Evolutionary conservation across 176 grass and related monocot species (phyloP).

Genomic region (Otatea glauca): DNA sequence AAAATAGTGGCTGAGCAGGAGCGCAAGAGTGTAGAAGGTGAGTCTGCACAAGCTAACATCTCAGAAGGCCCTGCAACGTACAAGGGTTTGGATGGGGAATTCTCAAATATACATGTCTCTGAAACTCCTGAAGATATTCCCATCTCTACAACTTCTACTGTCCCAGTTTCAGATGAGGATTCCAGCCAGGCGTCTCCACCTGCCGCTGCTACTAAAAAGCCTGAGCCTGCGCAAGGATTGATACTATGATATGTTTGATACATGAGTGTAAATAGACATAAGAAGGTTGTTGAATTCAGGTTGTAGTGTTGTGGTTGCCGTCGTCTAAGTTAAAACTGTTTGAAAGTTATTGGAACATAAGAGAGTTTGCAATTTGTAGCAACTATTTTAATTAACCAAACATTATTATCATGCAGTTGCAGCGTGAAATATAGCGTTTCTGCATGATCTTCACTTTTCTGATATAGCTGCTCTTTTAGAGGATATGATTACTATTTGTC

Average conservation of each 20-base stretch:
- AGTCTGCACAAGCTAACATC: conserved; percentile 39
- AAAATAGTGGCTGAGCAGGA: conserved; percentile 62
- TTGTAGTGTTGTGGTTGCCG: conserved; percentile 28
- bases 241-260: conserved; percentile 52
- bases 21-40: conserved; percentile 30
- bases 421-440: neutral
- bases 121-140: conserved; percentile 58
- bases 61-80: conserved; percentile 20
- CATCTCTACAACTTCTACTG: conserved; percentile 35
- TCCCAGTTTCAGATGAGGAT: conserved; percentile 49
- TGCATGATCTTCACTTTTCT: neutral
- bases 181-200: conserved; percentile 26
- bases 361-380: conserved; percentile 39
- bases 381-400: conserved; percentile 11
- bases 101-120: conserved; percentile 49
- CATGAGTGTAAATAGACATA: conserved; percentile 67
- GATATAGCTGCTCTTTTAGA: conserved; percentile 17
- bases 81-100: conserved; percentile 39
- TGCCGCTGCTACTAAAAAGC: conserved; percentile 53
- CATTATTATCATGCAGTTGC: neutral
- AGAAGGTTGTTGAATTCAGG: conserved; percentile 32
- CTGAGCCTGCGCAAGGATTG: conserved; percentile 60
- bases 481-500: neutral
- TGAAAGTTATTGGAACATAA: conserved; percentile 37
- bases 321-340: conserved; percentile 32